Conservation (phyloP, 2,329 filamentous ascomycete genomes). For the Erysiphe pulchra region DNA sequence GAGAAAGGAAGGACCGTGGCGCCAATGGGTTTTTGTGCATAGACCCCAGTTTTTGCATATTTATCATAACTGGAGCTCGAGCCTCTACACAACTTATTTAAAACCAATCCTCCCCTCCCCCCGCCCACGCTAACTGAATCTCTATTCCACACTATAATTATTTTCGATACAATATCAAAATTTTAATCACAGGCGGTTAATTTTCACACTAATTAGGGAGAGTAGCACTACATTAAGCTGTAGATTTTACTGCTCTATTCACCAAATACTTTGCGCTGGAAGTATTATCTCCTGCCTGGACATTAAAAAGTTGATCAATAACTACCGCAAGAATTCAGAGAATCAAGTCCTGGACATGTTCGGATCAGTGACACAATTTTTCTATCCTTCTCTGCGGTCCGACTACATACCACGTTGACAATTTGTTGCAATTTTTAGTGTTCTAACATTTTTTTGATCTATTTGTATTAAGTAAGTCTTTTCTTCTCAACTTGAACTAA, state of each 20-base stretch:
- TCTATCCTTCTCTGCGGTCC: constrained; percentile 14
- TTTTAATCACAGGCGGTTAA: no score
- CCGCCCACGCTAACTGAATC: background rate
- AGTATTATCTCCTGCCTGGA: background rate
- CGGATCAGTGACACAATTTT: constrained; percentile 14
- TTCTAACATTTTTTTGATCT: background rate
- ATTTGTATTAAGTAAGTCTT: background rate
- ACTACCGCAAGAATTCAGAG: background rate
- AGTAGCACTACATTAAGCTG: background rate
- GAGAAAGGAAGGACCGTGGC: background rate
- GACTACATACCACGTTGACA: constrained; percentile 16
- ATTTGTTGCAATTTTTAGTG: constrained; percentile 2
- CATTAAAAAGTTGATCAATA: background rate
- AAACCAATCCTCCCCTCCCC: background rate
- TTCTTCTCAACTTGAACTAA: background rate
- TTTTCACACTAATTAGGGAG: no score
- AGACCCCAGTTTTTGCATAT: background rate
- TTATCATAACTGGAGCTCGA: background rate
- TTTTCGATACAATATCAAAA: background rate
- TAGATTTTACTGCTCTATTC: background rate
- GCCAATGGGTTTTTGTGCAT: background rate
- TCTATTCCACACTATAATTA: background rate
- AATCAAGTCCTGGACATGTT: constrained; percentile 14
- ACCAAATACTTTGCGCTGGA: background rate
- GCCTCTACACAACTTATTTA: background rate